Percentiles rank a stretch among this genome's conserved stretches.
These are phyloP conservation scores for Tephrocybe sp. DNA, from an alignment of 768 basidiomycete species.

Conservation along the genomic window DNA sequence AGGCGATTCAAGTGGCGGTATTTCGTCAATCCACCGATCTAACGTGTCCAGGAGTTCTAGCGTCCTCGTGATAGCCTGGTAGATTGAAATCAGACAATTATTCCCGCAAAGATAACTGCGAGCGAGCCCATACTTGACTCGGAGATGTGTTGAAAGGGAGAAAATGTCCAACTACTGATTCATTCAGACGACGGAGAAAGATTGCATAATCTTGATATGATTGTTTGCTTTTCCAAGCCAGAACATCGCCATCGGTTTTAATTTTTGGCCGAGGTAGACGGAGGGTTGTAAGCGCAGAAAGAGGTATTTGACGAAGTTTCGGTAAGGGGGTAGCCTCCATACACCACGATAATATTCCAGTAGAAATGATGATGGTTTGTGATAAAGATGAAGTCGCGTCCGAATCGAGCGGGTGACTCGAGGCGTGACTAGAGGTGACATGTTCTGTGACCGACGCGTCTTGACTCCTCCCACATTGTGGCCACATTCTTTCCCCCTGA, in stretches of 20 bases:
- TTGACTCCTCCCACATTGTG: not conserved
- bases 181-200: conserved; percentile 74
- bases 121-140: conserved; percentile 30
- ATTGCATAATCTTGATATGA: conserved; percentile 73
- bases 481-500: no score
- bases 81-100: conserved; percentile 2
- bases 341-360: not conserved
- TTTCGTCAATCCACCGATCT: conserved; percentile 74
- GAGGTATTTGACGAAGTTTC: conserved; percentile 28
- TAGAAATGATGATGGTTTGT: not conserved
- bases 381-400: not conserved
- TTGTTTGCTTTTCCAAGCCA: conserved; percentile 64
- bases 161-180: conserved; percentile 67
- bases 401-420: conserved; percentile 3
- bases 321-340: conserved; percentile 7
- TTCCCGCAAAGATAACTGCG: not conserved
- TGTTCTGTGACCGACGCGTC: conserved; percentile 19
- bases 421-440: conserved; percentile 8
- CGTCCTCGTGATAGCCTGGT: conserved; percentile 45
- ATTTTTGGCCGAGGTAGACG: conserved; percentile 53
- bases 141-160: conserved; percentile 41
- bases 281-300: conserved; percentile 12
- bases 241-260: conserved; percentile 68
- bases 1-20: conserved; percentile 68
- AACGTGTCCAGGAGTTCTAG: conserved; percentile 63